These are phyloP conservation scores for Russula brevipes DNA, from an alignment of 768 basidiomycete species.

Conservation along the genomic window DNA sequence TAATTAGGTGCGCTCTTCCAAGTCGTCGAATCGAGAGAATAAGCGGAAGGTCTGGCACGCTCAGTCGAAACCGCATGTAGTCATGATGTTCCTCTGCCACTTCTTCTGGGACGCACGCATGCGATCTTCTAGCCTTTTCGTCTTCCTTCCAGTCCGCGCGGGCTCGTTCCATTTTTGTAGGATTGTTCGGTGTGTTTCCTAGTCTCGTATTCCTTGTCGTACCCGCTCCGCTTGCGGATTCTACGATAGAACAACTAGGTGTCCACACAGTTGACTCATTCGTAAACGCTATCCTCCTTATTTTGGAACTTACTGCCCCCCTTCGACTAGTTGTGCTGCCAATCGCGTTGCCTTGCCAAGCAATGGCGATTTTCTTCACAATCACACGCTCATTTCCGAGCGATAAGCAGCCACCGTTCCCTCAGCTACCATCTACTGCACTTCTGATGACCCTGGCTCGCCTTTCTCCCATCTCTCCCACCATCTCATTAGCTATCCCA, in stretches of 20 bases:
- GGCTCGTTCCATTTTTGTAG: neutral
- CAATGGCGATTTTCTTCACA: neutral
- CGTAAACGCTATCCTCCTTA: neutral
- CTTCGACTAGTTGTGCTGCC: neutral
- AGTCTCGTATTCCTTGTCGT: neutral
- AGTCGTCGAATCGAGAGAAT: no score
- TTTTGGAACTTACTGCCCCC: neutral
- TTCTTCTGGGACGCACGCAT: neutral
- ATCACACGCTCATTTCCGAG: conserved; percentile 14
- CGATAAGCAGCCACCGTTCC: neutral
- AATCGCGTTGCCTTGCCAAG: neutral
- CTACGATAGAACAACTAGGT: neutral
- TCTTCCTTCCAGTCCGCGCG: neutral
- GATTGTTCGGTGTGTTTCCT: neutral
- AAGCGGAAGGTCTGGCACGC: neutral
- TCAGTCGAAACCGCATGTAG: neutral
- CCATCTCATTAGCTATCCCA: neutral
- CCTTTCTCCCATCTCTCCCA: neutral
- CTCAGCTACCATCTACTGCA: neutral
- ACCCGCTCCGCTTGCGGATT: neutral
- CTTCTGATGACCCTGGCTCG: neutral
- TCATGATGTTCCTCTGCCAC: neutral
- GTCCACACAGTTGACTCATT: neutral
- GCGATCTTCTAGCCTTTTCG: neutral
- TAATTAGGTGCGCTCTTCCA: neutral